Conservation (phyloP, 1,284 basidiomycete genomes). For the Marasmius tenuissimus region DNA sequence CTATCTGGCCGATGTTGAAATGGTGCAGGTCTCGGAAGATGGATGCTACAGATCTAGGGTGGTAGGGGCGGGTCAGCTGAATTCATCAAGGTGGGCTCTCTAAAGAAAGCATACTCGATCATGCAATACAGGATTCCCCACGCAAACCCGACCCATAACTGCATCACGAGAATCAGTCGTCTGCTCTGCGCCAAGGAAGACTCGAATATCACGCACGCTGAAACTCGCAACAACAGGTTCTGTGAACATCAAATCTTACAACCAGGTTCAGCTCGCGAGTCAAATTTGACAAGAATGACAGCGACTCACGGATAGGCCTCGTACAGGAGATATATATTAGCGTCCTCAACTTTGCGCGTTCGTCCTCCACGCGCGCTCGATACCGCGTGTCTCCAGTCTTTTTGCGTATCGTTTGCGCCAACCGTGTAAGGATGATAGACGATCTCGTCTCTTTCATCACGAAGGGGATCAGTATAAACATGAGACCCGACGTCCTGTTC, state of each 20-base stretch:
- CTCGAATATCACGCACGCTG: slow-evolving; percentile 30
- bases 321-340: slow-evolving; percentile 65
- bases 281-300: not conserved
- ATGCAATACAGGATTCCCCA: slow-evolving; percentile 80
- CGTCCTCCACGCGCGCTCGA: slow-evolving; percentile 64
- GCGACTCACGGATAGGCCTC: slow-evolving; percentile 59
- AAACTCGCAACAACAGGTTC: slow-evolving; percentile 79
- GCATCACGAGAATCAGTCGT: not conserved
- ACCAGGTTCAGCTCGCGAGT: not conserved
- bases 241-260: slow-evolving; percentile 36
- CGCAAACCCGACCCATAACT: slow-evolving; percentile 70
- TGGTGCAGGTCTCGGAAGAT: slow-evolving; percentile 63
- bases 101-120: slow-evolving; percentile 49
- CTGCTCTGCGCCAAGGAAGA: not conserved
- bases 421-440: slow-evolving; percentile 57
- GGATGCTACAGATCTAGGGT: slow-evolving; percentile 64
- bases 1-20: slow-evolving; percentile 66
- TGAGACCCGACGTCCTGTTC: slow-evolving; percentile 43
- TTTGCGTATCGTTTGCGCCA: slow-evolving; percentile 61
- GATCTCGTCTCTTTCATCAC: slow-evolving; percentile 66
- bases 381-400: slow-evolving; percentile 60
- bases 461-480: slow-evolving; percentile 43
- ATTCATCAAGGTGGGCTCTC: not conserved
- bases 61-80: not conserved
- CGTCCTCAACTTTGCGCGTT: slow-evolving; percentile 47